Evolutionary conservation across 2,329 filamentous ascomycete genomes (phyloP), one percentile per base, ranked within the genome.

Genomic region (Alternaria incomplexa): DNA sequence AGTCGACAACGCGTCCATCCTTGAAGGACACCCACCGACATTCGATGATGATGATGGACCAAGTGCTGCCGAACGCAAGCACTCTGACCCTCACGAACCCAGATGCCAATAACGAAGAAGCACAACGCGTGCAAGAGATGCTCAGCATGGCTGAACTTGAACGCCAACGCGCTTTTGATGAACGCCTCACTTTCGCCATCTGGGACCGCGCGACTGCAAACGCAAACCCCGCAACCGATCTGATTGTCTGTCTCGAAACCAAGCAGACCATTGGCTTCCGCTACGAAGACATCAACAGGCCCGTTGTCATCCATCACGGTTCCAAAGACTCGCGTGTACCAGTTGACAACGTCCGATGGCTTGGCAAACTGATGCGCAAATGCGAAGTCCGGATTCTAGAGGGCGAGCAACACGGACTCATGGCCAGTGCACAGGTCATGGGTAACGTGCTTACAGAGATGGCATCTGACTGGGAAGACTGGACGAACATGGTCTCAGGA

Each of bases 341-440:
- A 0, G 91, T 97, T 13, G 96, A 97, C 61, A 99, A 99, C 74
- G 93, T 97, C 22, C 88, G 91, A 68, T 99, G 96, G 96, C 86
- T 99, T 8, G 94, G 93, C 62, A 94, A 94, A 80, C 92, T 92
- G 45, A 98, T 99, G 94, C 89, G 92, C 28, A 86, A 92, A 51
- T 98, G 95, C 79, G 96, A 98, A 78, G 93, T 99, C 13, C 86
- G 95, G 6, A 89, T 98, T 6, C 85, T 99, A 4, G 92, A 97
- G 69, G 93, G 92, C 6, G 95, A 99, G 79, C 93, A 94, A 4
- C 96, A 99, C 76, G 95, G 96, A 0, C 83, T 99, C 23, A 99
- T 99, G 96, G 96, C 96, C 1, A 96, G 91, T 69, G 94, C 96
- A 0, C 85, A 85, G 13, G 95, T 98, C 47, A 99, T 99, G 96